Conservation (phyloP, 202 grass and related monocot genomes). For the Setaria italica region DNA sequence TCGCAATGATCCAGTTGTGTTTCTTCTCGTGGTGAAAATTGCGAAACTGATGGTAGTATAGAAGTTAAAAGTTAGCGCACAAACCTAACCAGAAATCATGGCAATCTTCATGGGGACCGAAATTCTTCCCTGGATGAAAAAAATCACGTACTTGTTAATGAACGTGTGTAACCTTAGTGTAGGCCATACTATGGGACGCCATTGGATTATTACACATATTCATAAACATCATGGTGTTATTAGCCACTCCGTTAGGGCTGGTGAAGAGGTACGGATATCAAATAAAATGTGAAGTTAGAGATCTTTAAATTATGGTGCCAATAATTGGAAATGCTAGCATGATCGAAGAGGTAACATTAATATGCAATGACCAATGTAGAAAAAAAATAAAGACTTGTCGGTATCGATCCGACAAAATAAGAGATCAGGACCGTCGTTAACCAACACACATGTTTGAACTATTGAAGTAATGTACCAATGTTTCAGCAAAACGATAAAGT, state of each 20-base stretch:
- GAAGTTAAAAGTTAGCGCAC: background rate
- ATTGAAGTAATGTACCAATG: too few relatives aligned
- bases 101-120: background rate
- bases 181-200: background rate
- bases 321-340: too few relatives aligned
- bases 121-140: background rate
- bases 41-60: background rate
- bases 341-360: background rate
- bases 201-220: background rate
- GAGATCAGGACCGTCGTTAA: background rate
- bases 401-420: background rate
- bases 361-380: background rate
- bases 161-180: background rate
- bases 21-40: background rate
- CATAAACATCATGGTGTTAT: background rate
- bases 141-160: background rate
- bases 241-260: background rate
- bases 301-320: too few relatives aligned
- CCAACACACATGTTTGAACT: accelerated
- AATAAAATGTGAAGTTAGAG: background rate
- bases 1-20: background rate
- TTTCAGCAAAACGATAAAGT: too few relatives aligned
- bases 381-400: background rate
- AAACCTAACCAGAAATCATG: background rate
- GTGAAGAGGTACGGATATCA: background rate